These are phyloP conservation scores for Scortechinia acanthostroma DNA, from an alignment of 2,329 filamentous ascomycete species.

Conservation along the genomic window DNA sequence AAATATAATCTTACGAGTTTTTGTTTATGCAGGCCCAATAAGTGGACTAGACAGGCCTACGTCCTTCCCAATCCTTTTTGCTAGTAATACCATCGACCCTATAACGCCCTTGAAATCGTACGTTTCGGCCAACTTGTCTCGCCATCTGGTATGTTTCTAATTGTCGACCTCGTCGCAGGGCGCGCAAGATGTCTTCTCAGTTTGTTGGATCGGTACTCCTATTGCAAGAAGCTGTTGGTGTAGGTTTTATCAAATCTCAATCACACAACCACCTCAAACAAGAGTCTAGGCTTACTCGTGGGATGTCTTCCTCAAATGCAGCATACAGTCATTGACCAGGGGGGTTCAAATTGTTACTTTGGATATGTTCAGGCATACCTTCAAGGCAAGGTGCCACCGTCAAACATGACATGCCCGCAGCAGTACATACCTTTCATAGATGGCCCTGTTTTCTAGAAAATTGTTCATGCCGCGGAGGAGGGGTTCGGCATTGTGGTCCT, in stretches of 20 bases:
- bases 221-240: constrained; percentile 19
- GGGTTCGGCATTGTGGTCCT: too few relatives aligned
- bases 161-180: constrained; percentile 11
- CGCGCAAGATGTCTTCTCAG: constrained; percentile 14
- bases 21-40: constrained; percentile 10
- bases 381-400: constrained; percentile 17
- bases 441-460: too few relatives aligned
- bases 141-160: constrained; percentile 6
- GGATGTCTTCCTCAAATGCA: constrained; percentile 9
- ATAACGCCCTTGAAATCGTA: constrained; percentile 25
- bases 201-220: constrained; percentile 19
- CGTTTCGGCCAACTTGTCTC: constrained; percentile 6
- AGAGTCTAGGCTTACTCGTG: constrained; percentile 9
- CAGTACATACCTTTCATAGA: constrained; percentile 15
- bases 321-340: constrained; percentile 16
- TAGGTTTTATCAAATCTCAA: constrained; percentile 12
- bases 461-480: too few relatives aligned
- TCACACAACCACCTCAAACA: constrained; percentile 3
- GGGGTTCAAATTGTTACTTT: constrained; percentile 23
- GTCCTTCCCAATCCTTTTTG: constrained; percentile 25
- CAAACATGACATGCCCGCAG: constrained; percentile 20
- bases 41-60: constrained; percentile 11
- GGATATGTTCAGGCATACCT: constrained; percentile 24
- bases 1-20: too few relatives aligned
- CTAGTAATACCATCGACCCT: constrained; percentile 26